Base-by-base conservation (phyloP, 106 monocot species). In the Agapanthus africanus region DNA sequence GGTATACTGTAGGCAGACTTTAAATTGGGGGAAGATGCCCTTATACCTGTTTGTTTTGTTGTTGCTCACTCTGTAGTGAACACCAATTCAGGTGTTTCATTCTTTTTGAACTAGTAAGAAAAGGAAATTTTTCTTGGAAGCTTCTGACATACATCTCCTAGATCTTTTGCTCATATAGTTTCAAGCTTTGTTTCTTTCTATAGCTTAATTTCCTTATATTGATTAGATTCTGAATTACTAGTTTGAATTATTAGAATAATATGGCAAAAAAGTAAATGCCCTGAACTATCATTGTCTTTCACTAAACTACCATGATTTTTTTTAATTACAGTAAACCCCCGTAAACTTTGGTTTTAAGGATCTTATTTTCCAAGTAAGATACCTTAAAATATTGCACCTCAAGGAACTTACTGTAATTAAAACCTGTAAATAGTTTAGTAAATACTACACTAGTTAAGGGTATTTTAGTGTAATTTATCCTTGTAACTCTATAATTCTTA, bases 71-170 rank as follows among this genome's bases (percentile, higher is more conserved):
- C 60, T 59, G 57, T 31, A 31, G 28, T 71, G 40, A 59, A 71
- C 59, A 40, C 59, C 21, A 60, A 32, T 59, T 19, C 30, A 39
- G 25, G 19, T n/a, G 31, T 42, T 71, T 40, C 71, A 71, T 60
- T 71, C 37, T 71, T 71, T n/a, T 61, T 40, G 33, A 71, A 70
- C 7, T 57, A 26, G 39, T 40, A 40, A 41, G 26, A 59, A 57
- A 4, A 38, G 15, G 9, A 40, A 22, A 22, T 54, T 70, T 39
- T 70, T 54, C 19, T 25, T 25, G 37, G 10, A n/a, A 63, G 63
- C 10, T n/a, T 25, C n/a, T 62, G 61, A 57, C 56, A 57, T 11
- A 57, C n/a, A n/a, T 61, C 13, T 33, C 59, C 16, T 36, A 21
- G 18, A 3, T 34, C 27, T 61, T 36, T 36, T 15, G 14, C 2